phyloP scores from a whole-genome alignment of 2,329 filamentous ascomycete genomes.

The Leptographium radiaticola region DNA sequence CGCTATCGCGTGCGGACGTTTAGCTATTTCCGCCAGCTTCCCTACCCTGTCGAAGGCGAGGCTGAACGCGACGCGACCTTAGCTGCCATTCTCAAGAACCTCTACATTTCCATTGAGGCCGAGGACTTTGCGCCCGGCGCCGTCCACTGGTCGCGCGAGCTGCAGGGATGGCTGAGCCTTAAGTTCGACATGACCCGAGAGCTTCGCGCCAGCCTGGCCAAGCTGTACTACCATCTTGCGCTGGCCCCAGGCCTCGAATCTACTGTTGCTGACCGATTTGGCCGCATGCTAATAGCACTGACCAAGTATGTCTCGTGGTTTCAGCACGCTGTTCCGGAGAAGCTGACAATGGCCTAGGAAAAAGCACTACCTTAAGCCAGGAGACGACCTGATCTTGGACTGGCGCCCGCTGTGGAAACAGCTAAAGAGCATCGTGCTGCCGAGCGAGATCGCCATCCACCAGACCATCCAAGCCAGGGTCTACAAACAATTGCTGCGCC shows the following conservation, averaged over 20 bases:
- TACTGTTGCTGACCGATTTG: conserved; percentile 73
- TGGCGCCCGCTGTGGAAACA: conserved; percentile 92
- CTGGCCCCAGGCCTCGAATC: conserved; percentile 81
- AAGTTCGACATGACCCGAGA: conserved; percentile 93
- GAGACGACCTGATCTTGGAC: conserved; percentile 80
- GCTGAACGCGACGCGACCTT: conserved; percentile 65
- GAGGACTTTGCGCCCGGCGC: conserved; percentile 92
- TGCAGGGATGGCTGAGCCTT: conserved; percentile 85
- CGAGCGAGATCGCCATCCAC: conserved; percentile 62
- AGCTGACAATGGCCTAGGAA: conserved; percentile 41
- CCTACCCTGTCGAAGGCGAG: conserved; percentile 77
- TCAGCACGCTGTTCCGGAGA: not conserved
- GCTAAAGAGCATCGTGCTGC: conserved; percentile 79
- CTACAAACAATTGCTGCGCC: conserved; percentile 61
- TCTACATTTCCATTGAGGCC: conserved; percentile 82
- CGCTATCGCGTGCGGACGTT: conserved; percentile 81
- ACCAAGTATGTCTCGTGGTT: conserved; percentile 54
- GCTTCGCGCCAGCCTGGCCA: conserved; percentile 70
- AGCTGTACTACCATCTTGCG: conserved; percentile 87
- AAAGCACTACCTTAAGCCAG: conserved; percentile 87
- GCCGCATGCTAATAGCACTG: conserved; percentile 90
- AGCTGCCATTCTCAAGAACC: conserved; percentile 78
- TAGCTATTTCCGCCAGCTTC: conserved; percentile 81
- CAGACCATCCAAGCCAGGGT: conserved; percentile 41
- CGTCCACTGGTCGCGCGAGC: conserved; percentile 92